Evolutionary conservation across 495 filamentous ascomycete genomes (phyloP).

Genomic region (Xylaria grammica): DNA sequence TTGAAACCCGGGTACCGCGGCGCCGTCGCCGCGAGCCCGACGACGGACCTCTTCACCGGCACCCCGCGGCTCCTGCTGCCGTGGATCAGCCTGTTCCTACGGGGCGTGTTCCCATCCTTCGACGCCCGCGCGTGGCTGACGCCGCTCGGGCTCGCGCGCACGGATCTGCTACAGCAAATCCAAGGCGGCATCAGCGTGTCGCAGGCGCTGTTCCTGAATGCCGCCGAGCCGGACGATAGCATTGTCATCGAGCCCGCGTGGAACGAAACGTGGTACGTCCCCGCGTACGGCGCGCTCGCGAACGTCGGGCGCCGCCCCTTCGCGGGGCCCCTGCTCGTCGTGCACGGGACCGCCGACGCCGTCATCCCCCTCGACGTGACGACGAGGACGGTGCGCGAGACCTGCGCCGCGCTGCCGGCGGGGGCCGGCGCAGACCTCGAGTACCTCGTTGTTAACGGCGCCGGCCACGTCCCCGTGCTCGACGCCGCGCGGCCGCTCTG

Average conservation of each 20-base stretch:
- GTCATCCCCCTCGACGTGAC: conserved; percentile 36
- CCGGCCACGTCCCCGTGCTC: conserved; percentile 45
- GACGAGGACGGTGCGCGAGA: conserved; percentile 38
- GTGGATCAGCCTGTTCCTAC: conserved; percentile 26
- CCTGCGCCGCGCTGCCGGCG: conserved; percentile 37
- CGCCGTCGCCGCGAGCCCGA: conserved; percentile 45
- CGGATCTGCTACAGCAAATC: conserved; percentile 37
- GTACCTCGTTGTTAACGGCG: conserved; percentile 37
- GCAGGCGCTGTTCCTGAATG: conserved; percentile 33
- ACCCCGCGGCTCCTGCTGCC: conserved; percentile 22
- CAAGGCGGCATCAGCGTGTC: conserved; percentile 34
- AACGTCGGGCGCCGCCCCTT: conserved; percentile 41
- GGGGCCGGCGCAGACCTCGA: conserved; percentile 31
- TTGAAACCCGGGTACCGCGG: conserved; percentile 48
- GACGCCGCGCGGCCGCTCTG: conserved; percentile 43
- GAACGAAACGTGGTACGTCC: conserved; percentile 29
- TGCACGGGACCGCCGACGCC: conserved; percentile 48
- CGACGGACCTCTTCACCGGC: conserved; percentile 36
- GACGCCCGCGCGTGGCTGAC: conserved; percentile 34
- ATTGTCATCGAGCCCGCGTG: conserved; percentile 13
- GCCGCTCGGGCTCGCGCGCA: conserved; percentile 35
- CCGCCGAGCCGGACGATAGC: conserved; percentile 29
- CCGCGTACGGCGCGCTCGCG: conserved; percentile 31
- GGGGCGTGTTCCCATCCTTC: conserved; percentile 26
- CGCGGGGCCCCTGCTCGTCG: conserved; percentile 51